phyloP scores from a whole-genome alignment of 345 rosid genomes.

The Draba incana region DNA sequence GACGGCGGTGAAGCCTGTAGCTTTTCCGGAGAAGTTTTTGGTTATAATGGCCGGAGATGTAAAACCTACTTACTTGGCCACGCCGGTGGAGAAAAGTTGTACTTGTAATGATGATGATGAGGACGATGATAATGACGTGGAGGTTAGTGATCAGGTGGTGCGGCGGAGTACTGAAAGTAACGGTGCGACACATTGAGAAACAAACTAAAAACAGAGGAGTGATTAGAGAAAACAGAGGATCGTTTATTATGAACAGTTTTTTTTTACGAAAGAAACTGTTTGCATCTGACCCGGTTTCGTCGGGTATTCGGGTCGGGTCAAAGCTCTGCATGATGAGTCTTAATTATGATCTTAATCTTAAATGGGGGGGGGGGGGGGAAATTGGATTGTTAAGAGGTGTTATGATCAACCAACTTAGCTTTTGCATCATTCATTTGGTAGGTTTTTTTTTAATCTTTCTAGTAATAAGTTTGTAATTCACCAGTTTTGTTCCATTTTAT shows the following conservation, averaged over 20 bases:
- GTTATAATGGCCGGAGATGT: constrained; percentile 89
- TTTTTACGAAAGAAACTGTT: constrained; percentile 10
- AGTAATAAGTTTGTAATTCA: constrained; percentile 9
- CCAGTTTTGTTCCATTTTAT: constrained; percentile 27
- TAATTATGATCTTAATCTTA: not conserved
- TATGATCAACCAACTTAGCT: constrained; percentile 12
- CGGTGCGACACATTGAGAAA: constrained; percentile 19
- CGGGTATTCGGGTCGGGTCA: constrained; percentile 37
- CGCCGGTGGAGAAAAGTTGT: constrained; percentile 58
- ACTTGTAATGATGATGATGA: constrained; percentile 39
- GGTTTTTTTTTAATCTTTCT: too few species aligned
- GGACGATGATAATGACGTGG: constrained; percentile 33
- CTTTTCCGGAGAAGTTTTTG: constrained; percentile 69
- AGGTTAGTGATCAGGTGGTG: constrained; percentile 33
- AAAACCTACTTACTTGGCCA: constrained; percentile 78
- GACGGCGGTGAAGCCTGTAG: constrained; percentile 25
- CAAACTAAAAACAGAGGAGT: not conserved
- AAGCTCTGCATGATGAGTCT: constrained; percentile 13
- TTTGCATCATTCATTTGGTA: constrained; percentile 14
- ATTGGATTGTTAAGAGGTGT: constrained; percentile 21
- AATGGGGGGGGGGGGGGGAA: not conserved
- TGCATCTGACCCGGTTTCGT: constrained; percentile 31
- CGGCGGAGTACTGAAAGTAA: constrained; percentile 24
- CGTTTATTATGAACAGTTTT: constrained; percentile 9
- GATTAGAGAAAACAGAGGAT: constrained; percentile 32